A percentile compares a stretch with the other conserved stretches of the same genome.
phyloP scores from a whole-genome alignment of 2,329 filamentous ascomycete species.

The Grosmannia penicillata region DNA sequence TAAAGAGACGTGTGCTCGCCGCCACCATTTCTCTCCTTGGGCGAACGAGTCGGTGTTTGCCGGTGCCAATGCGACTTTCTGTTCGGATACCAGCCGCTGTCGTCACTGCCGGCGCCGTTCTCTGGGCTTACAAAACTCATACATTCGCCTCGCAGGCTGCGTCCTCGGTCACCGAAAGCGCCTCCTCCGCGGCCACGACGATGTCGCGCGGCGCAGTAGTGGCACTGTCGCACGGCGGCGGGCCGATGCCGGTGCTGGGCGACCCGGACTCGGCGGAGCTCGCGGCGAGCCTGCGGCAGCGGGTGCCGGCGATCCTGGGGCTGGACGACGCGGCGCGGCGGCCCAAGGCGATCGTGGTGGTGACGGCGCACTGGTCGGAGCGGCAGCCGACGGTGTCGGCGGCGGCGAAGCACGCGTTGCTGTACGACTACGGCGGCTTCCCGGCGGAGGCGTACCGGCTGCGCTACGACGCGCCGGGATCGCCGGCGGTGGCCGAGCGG shows the following conservation, averaged over 20 bases:
- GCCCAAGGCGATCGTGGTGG: conserved; percentile 32
- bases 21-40: too few species aligned
- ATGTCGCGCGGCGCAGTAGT: conserved; percentile 30
- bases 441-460: conserved; percentile 38
- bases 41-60: too few species aligned
- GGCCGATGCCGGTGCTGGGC: conserved; percentile 42
- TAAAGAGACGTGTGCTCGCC: too few species aligned
- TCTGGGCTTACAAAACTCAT: conserved; percentile 6
- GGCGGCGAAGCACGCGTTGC: conserved; percentile 27
- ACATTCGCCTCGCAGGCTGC: not conserved
- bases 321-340: conserved; percentile 31
- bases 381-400: conserved; percentile 34
- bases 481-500: conserved; percentile 34
- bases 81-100: conserved; percentile 6
- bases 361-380: conserved; percentile 45
- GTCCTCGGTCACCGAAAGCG: not conserved
- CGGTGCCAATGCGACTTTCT: not conserved
- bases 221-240: conserved; percentile 35
- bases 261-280: conserved; percentile 37
- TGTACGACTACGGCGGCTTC: conserved; percentile 45
- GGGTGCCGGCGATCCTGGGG: conserved; percentile 39
- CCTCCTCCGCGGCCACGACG: not conserved
- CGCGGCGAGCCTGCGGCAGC: conserved; percentile 33
- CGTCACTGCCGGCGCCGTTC: conserved; percentile 6
- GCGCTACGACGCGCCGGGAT: conserved; percentile 41